A percentile compares a stretch with the other conserved stretches of the same genome.
phyloP scores from a whole-genome alignment of 768 basidiomycete species.

The Tylopilus subfusipes region DNA sequence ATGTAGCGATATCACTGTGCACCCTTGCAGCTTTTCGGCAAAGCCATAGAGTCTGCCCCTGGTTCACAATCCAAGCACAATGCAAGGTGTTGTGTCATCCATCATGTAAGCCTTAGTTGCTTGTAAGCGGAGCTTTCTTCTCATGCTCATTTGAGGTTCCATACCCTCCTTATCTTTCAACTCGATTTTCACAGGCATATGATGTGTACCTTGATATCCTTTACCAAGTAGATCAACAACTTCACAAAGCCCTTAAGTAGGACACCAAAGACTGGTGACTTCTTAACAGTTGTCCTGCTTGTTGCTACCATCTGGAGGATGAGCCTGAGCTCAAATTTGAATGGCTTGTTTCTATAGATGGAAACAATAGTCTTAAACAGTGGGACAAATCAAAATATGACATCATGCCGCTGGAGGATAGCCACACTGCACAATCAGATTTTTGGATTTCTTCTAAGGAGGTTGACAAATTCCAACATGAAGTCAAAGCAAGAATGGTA shows the following conservation, averaged over 20 bases:
- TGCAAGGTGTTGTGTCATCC: not conserved
- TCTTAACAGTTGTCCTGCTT: slow-evolving; percentile 8
- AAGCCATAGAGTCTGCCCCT: not conserved
- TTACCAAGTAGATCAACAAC: too few relatives aligned
- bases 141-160: too few relatives aligned
- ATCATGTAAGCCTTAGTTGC: not conserved
- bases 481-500: too few relatives aligned
- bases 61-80: slow-evolving; percentile 6
- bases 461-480: not conserved
- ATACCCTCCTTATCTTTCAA: not conserved
- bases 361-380: too few relatives aligned
- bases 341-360: too few relatives aligned
- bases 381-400: not conserved
- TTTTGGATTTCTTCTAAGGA: too few relatives aligned
- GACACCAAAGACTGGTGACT: slow-evolving; percentile 11
- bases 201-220: too few relatives aligned
- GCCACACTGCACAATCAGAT: too few relatives aligned
- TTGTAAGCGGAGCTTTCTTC: too few relatives aligned
- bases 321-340: not conserved
- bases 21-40: slow-evolving; percentile 11
- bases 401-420: not conserved
- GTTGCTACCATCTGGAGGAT: slow-evolving; percentile 8
- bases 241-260: too few relatives aligned
- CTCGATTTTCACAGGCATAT: not conserved
- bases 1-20: slow-evolving; percentile 10